Percentiles rank a stretch among this genome's conserved stretches.
These are phyloP conservation scores for Hyaloscypha bicolor DNA, from an alignment of 495 filamentous ascomycete genomes.

Conservation along the genomic window DNA sequence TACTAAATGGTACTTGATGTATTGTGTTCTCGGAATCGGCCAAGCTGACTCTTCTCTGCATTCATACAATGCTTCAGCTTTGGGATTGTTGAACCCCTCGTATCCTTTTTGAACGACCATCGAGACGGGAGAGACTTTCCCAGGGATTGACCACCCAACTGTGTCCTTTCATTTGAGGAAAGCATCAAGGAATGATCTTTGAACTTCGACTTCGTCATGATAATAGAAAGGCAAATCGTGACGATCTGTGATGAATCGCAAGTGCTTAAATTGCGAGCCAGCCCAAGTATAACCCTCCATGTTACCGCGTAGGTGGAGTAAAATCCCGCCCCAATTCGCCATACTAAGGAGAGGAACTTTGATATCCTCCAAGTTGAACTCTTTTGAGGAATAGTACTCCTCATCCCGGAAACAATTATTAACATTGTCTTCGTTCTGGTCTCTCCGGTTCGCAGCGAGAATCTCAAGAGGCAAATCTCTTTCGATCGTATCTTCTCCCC, in stretches of 20 bases:
- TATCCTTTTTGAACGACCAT: constrained; percentile 63
- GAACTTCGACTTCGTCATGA: constrained; percentile 62
- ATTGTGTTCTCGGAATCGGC: constrained; percentile 64
- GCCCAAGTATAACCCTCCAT: constrained; percentile 62
- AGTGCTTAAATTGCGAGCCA: constrained; percentile 62
- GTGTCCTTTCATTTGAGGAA: constrained; percentile 67
- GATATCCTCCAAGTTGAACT: constrained; percentile 63
- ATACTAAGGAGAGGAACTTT: constrained; percentile 62
- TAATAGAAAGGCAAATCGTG: constrained; percentile 77
- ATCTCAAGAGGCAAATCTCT: constrained; percentile 57
- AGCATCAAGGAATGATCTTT: constrained; percentile 66
- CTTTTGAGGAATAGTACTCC: constrained; percentile 61
- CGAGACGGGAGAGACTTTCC: constrained; percentile 57
- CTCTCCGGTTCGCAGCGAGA: constrained; percentile 50
- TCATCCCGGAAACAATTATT: constrained; percentile 58
- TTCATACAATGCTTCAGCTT: constrained; percentile 51
- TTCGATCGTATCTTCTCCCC: constrained; percentile 60
- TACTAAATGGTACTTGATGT: constrained; percentile 57
- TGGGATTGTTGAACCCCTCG: constrained; percentile 62
- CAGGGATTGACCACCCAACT: constrained; percentile 55
- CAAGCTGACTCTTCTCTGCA: constrained; percentile 60
- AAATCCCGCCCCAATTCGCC: constrained; percentile 62
- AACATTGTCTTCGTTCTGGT: constrained; percentile 62
- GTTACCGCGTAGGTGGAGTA: constrained; percentile 65
- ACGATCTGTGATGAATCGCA: constrained; percentile 67